phyloP scores from a whole-genome alignment of 495 filamentous ascomycete genomes.

The Durotheca rogersii region DNA sequence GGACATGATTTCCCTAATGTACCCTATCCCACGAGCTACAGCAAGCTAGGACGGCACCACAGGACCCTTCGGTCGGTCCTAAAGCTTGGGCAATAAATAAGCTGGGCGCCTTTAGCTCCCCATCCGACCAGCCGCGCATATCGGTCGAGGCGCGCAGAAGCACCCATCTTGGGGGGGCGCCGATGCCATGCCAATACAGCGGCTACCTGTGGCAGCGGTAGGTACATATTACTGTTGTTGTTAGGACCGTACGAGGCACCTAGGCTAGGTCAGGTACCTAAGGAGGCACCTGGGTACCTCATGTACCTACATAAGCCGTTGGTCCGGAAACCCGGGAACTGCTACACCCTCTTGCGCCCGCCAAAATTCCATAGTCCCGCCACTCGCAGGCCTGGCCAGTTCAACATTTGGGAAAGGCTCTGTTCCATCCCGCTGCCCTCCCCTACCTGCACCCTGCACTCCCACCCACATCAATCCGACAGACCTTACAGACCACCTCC shows the following conservation, averaged over 20 bases:
- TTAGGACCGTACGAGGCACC: background rate
- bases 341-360: constrained; percentile 16
- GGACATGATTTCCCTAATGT: background rate
- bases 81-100: too few relatives aligned
- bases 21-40: background rate
- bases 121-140: too few relatives aligned
- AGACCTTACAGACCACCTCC: too few relatives aligned
- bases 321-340: constrained; percentile 26
- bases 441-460: constrained; percentile 6
- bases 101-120: too few relatives aligned
- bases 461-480: constrained; percentile 3
- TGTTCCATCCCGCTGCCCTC: constrained; percentile 15
- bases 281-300: background rate
- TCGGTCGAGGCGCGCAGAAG: too few relatives aligned
- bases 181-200: too few relatives aligned
- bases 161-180: too few relatives aligned
- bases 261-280: background rate
- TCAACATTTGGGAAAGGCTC: constrained; percentile 41
- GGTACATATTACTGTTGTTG: too few relatives aligned
- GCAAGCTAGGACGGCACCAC: constrained; percentile 19
- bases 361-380: constrained; percentile 27
- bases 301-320: constrained; percentile 14
- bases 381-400: constrained; percentile 6
- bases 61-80: constrained; percentile 4
- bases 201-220: too few relatives aligned